Evolutionary conservation across 1,139 yeast genomes (phyloP).

Genomic region (Fermentozyma sake): DNA sequence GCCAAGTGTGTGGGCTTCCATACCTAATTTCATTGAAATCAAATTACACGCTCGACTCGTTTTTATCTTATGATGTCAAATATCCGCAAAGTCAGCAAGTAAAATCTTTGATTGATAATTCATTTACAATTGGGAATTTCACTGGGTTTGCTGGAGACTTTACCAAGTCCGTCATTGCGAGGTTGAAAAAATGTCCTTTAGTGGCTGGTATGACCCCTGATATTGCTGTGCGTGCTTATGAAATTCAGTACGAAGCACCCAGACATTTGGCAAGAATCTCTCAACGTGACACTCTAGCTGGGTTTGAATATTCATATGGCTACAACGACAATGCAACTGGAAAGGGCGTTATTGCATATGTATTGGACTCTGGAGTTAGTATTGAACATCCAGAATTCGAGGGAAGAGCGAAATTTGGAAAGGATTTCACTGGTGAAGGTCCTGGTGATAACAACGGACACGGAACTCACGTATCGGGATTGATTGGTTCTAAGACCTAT

Average conservation of each 20-base stretch:
- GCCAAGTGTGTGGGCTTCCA: constrained; percentile 3
- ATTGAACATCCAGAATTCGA: constrained; percentile 60
- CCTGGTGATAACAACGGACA: constrained; percentile 67
- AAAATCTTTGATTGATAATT: constrained; percentile 38
- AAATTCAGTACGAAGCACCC: constrained; percentile 53
- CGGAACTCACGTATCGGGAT: constrained; percentile 87
- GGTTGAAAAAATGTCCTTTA: constrained; percentile 43
- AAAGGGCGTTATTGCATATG: constrained; percentile 60
- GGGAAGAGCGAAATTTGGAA: constrained; percentile 55
- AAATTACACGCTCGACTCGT: constrained; percentile 26
- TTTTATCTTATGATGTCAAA: constrained; percentile 34
- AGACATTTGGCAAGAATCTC: constrained; percentile 66
- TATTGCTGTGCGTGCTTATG: constrained; percentile 45
- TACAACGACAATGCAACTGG: constrained; percentile 47
- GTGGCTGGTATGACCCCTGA: constrained; percentile 63
- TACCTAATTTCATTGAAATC: constrained; percentile 13
- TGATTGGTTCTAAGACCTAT: constrained; percentile 70
- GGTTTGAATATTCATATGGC: constrained; percentile 26
- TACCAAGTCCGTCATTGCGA: constrained; percentile 41
- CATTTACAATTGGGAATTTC: constrained; percentile 57
- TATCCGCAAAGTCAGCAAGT: constrained; percentile 32
- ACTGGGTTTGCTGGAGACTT: constrained; percentile 63
- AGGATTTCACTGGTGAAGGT: constrained; percentile 61
- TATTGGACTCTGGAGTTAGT: constrained; percentile 76
- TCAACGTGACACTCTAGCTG: constrained; percentile 35